These are phyloP conservation scores for Euphorbia pulcherrima DNA, from an alignment of 345 rosid genomes.

Conservation along the genomic window DNA sequence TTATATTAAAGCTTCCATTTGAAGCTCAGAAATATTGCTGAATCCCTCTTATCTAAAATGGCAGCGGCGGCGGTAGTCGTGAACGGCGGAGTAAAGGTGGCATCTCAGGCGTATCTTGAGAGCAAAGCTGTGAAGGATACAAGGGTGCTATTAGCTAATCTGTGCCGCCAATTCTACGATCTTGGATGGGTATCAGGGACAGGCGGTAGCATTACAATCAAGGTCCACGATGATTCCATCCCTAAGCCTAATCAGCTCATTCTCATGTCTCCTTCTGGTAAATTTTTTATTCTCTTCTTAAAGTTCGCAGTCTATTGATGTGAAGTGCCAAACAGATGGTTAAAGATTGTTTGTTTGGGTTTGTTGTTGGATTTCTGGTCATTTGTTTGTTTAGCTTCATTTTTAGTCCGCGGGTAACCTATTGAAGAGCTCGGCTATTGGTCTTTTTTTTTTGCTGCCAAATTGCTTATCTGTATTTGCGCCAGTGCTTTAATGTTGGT, in stretches of 20 bases:
- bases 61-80: conserved; percentile 8
- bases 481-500: background rate
- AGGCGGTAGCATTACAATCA: conserved; percentile 86
- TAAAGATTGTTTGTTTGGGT: background rate
- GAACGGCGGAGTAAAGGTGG: conserved; percentile 28
- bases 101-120: conserved; percentile 68
- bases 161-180: conserved; percentile 77
- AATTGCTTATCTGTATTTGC: background rate
- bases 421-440: background rate
- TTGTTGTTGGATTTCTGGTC: background rate
- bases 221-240: conserved; percentile 71
- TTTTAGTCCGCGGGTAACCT: background rate
- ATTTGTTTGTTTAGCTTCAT: background rate
- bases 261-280: conserved; percentile 97
- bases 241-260: conserved; percentile 72
- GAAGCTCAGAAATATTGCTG: background rate
- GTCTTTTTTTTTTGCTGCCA: background rate
- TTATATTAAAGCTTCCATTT: background rate
- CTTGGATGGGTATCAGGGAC: conserved; percentile 98
- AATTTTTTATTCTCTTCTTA: background rate
- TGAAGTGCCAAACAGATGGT: background rate
- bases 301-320: background rate
- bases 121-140: conserved; percentile 60
- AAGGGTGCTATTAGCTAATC: conserved; percentile 57
- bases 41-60: background rate